These are phyloP conservation scores for Chrysosporium keratinophilum DNA, from an alignment of 2,329 filamentous ascomycete species.

Conservation along the genomic window DNA sequence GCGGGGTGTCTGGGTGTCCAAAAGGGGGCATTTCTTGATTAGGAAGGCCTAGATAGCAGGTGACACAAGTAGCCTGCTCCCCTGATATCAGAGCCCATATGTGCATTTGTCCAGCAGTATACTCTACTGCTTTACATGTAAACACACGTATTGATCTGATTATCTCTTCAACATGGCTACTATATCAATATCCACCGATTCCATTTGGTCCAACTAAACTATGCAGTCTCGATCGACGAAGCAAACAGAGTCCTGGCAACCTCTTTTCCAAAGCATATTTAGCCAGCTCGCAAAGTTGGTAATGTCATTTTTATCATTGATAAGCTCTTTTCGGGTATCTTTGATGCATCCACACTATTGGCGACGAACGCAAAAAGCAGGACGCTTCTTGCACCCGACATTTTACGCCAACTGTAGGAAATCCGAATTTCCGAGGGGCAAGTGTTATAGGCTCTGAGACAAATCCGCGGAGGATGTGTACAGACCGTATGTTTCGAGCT, in stretches of 20 bases:
- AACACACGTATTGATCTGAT: no score
- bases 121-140: neutral
- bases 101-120: neutral
- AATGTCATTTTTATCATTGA: no score
- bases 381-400: neutral
- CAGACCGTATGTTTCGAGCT: neutral
- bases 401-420: neutral
- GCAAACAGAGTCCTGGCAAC: no score
- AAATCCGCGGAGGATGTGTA: neutral
- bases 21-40: neutral
- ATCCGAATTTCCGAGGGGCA: neutral
- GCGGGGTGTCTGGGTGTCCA: neutral
- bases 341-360: neutral
- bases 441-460: neutral
- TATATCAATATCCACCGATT: neutral
- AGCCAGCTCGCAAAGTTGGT: no score
- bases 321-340: no score
- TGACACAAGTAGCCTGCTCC: neutral
- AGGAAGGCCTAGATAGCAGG: conserved; percentile 1
- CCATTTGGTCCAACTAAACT: no score
- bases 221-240: no score
- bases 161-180: neutral
- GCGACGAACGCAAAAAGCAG: neutral
- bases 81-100: neutral
- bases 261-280: no score